Evolutionary conservation across 208 protist genomes (phyloP).

Genomic region (Trypanosoma melophagium): DNA sequence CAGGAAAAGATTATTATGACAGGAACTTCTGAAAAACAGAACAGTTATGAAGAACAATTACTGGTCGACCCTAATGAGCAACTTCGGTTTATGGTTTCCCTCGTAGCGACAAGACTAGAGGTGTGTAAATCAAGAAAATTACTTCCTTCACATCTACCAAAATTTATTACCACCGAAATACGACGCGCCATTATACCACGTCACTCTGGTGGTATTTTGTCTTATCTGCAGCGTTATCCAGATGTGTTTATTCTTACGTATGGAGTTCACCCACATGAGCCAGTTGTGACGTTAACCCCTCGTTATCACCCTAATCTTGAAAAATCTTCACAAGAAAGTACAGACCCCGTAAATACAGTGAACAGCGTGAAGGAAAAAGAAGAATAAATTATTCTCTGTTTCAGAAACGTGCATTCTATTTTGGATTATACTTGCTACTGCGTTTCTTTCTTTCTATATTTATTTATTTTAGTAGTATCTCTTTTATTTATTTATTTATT

Average conservation of each 20-base stretch:
- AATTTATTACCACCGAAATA: conserved; percentile 21
- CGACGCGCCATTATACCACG: conserved; percentile 14
- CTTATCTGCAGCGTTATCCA: conserved; percentile 22
- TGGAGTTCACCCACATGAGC: conserved; percentile 24
- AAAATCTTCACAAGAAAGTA: neutral
- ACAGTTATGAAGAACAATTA: conserved; percentile 7
- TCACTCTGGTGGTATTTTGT: conserved; percentile 17
- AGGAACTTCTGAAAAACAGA: neutral
- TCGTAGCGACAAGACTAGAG: conserved; percentile 25
- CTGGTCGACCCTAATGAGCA: conserved; percentile 25
- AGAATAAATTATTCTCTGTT: neutral
- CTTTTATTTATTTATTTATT: neutral
- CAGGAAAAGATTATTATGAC: neutral
- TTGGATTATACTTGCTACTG: too few species aligned
- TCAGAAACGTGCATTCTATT: too few species aligned
- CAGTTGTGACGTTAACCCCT: conserved; percentile 13
- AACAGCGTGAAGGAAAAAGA: neutral
- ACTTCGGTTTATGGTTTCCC: conserved; percentile 23
- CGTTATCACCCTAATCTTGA: conserved; percentile 4
- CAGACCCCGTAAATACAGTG: neutral
- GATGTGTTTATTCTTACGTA: conserved; percentile 29
- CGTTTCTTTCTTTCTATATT: neutral
- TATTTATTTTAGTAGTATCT: neutral
- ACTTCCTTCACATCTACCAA: conserved; percentile 31
- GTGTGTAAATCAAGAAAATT: conserved; percentile 7